Conservation (phyloP, 192 early-diverging fungal species). For the Entophlyctis luteolus region DNA sequence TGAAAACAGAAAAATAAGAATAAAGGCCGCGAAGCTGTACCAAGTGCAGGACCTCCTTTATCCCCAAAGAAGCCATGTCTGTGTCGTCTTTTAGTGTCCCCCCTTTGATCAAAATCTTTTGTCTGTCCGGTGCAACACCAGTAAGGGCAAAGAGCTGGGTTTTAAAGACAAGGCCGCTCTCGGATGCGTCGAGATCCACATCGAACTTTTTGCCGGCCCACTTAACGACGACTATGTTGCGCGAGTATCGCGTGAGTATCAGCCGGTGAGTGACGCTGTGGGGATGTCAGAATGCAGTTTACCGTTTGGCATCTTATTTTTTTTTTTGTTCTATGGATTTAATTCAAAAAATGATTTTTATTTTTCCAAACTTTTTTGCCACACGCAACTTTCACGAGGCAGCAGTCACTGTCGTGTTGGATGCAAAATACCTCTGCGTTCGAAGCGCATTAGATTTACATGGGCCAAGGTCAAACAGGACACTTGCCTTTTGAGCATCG, state of each 20-base stretch:
- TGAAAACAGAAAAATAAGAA: neutral
- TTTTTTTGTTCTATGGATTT: neutral
- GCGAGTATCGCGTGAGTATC: neutral
- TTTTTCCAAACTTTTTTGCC: no score
- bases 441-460: neutral
- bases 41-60: constrained; percentile 21
- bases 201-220: constrained; percentile 88
- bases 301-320: neutral
- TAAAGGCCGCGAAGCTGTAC: no score
- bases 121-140: constrained; percentile 84
- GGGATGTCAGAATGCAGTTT: neutral
- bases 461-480: neutral
- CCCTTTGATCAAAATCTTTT: constrained; percentile 93
- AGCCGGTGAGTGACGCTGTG: neutral
- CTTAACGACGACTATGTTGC: constrained; percentile 87
- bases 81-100: constrained; percentile 73
- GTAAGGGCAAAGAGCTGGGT: constrained; percentile 85
- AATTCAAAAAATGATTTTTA: neutral
- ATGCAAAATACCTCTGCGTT: constrained; percentile 7
- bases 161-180: constrained; percentile 79
- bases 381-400: neutral
- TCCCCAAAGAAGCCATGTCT: constrained; percentile 4
- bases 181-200: constrained; percentile 69
- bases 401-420: no score
- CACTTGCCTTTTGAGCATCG: constrained; percentile 37